These are phyloP conservation scores for Agapanthus africanus DNA, from an alignment of 106 monocot genomes.

Conservation along the genomic window DNA sequence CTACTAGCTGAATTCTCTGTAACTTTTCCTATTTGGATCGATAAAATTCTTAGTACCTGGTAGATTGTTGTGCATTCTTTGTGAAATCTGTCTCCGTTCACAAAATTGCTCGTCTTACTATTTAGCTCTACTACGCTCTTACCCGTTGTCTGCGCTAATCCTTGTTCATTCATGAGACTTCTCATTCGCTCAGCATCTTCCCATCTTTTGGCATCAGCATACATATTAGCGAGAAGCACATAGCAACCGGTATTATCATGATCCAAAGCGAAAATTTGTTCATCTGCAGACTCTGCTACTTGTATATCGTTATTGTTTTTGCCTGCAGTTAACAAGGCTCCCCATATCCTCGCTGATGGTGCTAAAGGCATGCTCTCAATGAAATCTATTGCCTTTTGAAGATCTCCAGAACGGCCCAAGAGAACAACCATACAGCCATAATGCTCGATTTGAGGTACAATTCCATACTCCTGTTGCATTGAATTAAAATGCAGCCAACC, in stretches of 20 bases:
- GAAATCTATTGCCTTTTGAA: constrained; percentile 42
- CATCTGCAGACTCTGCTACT: constrained; percentile 62
- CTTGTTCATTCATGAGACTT: constrained; percentile 46
- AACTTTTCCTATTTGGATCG: constrained; percentile 38
- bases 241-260: constrained; percentile 88
- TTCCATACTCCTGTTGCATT: constrained; percentile 44
- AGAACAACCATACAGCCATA: constrained; percentile 89
- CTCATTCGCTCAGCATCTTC: constrained; percentile 47
- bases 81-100: constrained; percentile 58
- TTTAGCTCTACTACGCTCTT: constrained; percentile 46
- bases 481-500: constrained; percentile 57
- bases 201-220: constrained; percentile 55
- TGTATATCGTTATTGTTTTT: constrained; percentile 58
- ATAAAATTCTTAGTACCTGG: constrained; percentile 45
- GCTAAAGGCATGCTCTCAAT: constrained; percentile 56
- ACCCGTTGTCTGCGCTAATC: constrained; percentile 33
- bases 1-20: no score
- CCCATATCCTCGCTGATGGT: constrained; percentile 83
- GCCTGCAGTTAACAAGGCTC: constrained; percentile 74
- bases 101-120: constrained; percentile 33
- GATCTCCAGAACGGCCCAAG: constrained; percentile 64
- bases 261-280: constrained; percentile 45
- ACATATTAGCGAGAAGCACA: constrained; percentile 58
- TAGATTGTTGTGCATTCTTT: constrained; percentile 27
- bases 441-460: constrained; percentile 68